These are phyloP conservation scores for Populus deltoides DNA, from an alignment of 345 rosid species.

Conservation along the genomic window DNA sequence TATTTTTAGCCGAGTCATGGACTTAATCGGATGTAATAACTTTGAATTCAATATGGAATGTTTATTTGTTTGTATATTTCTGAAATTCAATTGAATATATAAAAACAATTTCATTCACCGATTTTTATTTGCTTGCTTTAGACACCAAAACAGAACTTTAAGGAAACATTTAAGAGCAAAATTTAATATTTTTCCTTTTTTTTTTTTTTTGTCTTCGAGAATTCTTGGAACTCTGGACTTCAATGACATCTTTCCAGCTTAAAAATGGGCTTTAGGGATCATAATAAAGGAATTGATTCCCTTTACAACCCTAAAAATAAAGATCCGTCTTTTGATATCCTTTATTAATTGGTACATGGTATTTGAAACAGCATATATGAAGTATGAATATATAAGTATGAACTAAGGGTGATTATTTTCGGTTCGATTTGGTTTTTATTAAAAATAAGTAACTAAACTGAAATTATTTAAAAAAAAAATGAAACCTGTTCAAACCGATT, in stretches of 20 bases:
- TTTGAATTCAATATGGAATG: too few species aligned
- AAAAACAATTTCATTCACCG: too few species aligned
- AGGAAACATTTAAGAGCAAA: neutral
- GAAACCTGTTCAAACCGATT: too few species aligned
- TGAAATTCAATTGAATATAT: too few species aligned
- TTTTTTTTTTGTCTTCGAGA: neutral
- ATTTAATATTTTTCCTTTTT: neutral
- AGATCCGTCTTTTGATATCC: neutral
- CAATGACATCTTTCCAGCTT: neutral
- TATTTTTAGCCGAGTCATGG: too few species aligned
- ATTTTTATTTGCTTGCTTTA: neutral
- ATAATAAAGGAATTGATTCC: neutral
- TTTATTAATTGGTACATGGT: neutral
- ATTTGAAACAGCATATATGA: neutral
- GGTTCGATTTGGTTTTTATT: too few species aligned
- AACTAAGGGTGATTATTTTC: too few species aligned
- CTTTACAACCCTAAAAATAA: neutral
- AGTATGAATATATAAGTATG: too few species aligned
- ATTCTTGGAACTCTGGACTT: neutral
- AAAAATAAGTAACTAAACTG: too few species aligned
- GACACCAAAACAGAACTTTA: neutral
- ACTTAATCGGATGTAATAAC: too few species aligned
- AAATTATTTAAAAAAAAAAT: too few species aligned
- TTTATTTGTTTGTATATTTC: too few species aligned
- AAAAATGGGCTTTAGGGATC: neutral